These are phyloP conservation scores for Agaricus sinodeliciosus DNA, from an alignment of 768 basidiomycete genomes.

Conservation along the genomic window DNA sequence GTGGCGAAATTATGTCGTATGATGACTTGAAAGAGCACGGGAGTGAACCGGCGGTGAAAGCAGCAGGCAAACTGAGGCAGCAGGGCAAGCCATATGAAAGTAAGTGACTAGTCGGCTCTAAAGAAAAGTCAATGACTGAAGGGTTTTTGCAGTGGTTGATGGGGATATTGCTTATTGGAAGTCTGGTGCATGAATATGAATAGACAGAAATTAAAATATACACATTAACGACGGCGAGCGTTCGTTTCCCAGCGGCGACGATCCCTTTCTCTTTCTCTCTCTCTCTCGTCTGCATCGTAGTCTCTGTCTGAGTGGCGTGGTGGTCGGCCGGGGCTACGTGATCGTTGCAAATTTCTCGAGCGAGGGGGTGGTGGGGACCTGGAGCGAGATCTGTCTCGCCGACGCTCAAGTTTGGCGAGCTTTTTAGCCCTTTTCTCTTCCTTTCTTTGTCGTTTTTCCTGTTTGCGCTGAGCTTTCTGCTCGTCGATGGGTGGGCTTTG, in stretches of 20 bases:
- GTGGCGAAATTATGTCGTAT: slow-evolving; percentile 94
- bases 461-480: slow-evolving; percentile 22
- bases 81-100: slow-evolving; percentile 97
- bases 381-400: slow-evolving; percentile 25
- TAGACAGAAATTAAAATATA: not conserved
- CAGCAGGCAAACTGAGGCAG: slow-evolving; percentile 89
- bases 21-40: slow-evolving; percentile 89
- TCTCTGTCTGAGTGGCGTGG: slow-evolving; percentile 8
- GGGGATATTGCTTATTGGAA: slow-evolving; percentile 95
- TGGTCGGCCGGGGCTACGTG: slow-evolving; percentile 8
- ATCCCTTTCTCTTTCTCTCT: slow-evolving; percentile 25
- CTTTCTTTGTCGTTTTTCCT: slow-evolving; percentile 46
- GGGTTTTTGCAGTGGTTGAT: slow-evolving; percentile 56
- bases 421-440: slow-evolving; percentile 55
- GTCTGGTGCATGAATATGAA: slow-evolving; percentile 33
- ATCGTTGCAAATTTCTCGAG: slow-evolving; percentile 1
- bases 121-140: not conserved
- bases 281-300: slow-evolving; percentile 17
- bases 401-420: slow-evolving; percentile 22
- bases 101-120: slow-evolving; percentile 28
- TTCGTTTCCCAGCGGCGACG: slow-evolving; percentile 48
- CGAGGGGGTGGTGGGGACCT: slow-evolving; percentile 18
- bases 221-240: slow-evolving; percentile 13
- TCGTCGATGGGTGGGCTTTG: not conserved
- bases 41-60: slow-evolving; percentile 87